phyloP scores from a whole-genome alignment of 768 basidiomycete genomes.

The Mycena belliarum region DNA sequence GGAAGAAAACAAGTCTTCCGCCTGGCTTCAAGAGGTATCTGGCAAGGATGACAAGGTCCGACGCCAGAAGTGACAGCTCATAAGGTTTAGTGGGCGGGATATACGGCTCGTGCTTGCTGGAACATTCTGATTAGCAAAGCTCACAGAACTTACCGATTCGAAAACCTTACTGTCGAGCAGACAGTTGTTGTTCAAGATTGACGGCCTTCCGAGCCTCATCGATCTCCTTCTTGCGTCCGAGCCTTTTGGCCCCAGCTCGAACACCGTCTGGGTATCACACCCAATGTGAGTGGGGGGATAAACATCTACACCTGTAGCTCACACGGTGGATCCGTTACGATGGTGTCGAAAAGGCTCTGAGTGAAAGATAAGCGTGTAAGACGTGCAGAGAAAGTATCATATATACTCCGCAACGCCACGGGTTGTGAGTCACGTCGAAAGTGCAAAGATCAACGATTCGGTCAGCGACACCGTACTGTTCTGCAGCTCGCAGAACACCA shows the following conservation, averaged over 20 bases:
- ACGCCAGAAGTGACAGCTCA: slow-evolving; percentile 80
- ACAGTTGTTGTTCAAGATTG: slow-evolving; percentile 38
- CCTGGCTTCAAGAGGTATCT: slow-evolving; percentile 82
- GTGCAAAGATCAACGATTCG: slow-evolving; percentile 84
- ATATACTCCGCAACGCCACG: slow-evolving; percentile 79
- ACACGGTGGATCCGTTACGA: slow-evolving; percentile 95
- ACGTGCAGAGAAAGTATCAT: background rate
- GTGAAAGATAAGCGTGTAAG: background rate
- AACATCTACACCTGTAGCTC: slow-evolving; percentile 27
- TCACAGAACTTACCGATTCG: background rate
- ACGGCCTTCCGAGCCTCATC: slow-evolving; percentile 38
- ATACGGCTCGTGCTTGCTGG: slow-evolving; percentile 66
- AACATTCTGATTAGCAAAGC: background rate
- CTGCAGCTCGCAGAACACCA: slow-evolving; percentile 78
- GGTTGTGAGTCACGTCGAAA: slow-evolving; percentile 90
- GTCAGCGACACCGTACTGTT: slow-evolving; percentile 76
- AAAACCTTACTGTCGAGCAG: slow-evolving; percentile 46
- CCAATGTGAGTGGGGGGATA: no score
- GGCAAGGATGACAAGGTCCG: slow-evolving; percentile 79
- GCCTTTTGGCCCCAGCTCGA: slow-evolving; percentile 80
- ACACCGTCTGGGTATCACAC: slow-evolving; percentile 74
- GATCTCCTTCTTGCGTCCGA: slow-evolving; percentile 65
- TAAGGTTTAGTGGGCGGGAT: slow-evolving; percentile 91
- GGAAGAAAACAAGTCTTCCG: slow-evolving; percentile 93
- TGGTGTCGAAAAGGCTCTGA: slow-evolving; percentile 79